Evolutionary conservation across 495 filamentous ascomycete species (phyloP).

Genomic region (Neurospora sp.): DNA sequence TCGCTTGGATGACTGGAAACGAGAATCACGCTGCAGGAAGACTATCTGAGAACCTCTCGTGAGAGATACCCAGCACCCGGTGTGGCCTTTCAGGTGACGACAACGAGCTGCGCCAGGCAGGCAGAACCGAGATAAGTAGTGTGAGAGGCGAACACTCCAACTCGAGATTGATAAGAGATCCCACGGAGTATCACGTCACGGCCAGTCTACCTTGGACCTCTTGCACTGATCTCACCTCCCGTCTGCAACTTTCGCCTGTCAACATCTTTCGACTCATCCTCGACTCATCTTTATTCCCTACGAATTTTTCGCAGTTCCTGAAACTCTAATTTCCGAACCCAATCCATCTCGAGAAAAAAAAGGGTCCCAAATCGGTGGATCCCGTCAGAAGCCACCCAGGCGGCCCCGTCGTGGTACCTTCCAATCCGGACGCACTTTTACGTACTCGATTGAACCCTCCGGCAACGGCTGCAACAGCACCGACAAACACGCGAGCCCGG

Average conservation of each 20-base stretch:
- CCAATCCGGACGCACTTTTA: background rate
- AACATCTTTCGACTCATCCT: background rate
- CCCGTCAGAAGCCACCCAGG: background rate
- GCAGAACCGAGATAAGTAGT: background rate
- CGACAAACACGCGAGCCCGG: background rate
- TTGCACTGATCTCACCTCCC: background rate
- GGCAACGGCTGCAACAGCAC: background rate
- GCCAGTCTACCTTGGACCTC: background rate
- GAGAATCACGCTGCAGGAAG: background rate
- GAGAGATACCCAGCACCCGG: background rate
- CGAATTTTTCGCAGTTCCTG: background rate
- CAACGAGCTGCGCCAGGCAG: background rate
- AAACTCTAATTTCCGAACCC: background rate
- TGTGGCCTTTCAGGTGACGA: background rate
- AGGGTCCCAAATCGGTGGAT: background rate
- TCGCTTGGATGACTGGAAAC: background rate
- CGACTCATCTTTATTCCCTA: background rate
- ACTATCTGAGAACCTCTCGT: background rate
- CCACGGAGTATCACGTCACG: background rate
- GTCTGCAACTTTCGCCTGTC: background rate
- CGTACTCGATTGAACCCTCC: background rate
- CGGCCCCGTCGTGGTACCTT: background rate
- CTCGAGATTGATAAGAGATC: background rate
- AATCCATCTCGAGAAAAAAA: background rate
- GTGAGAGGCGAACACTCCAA: background rate